Evolutionary conservation across 345 rosid species (phyloP).

Genomic region (Corchorus olitorius): DNA sequence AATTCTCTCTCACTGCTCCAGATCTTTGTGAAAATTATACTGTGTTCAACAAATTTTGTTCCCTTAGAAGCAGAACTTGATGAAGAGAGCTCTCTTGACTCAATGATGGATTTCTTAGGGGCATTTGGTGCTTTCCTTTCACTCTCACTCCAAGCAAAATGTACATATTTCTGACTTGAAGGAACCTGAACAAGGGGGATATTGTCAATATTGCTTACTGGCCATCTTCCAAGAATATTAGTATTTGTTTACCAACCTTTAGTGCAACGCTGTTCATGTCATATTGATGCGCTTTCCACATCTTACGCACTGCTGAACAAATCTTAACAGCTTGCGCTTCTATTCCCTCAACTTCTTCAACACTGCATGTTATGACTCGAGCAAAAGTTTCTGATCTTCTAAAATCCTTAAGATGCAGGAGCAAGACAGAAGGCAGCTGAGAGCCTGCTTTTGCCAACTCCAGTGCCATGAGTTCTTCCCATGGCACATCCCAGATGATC

Average conservation of each 20-base stretch:
- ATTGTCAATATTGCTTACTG: slow-evolving; percentile 18
- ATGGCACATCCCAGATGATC: slow-evolving; percentile 96
- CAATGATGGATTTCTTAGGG: slow-evolving; percentile 50
- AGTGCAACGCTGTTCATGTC: slow-evolving; percentile 54
- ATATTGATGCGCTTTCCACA: slow-evolving; percentile 85
- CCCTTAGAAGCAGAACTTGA: slow-evolving; percentile 52
- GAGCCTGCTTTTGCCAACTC: slow-evolving; percentile 92
- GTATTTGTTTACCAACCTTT: slow-evolving; percentile 56
- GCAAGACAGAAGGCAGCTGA: slow-evolving; percentile 77
- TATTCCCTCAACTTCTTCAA: slow-evolving; percentile 56
- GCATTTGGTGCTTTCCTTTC: slow-evolving; percentile 48
- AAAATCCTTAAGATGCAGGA: slow-evolving; percentile 84
- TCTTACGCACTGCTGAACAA: slow-evolving; percentile 73
- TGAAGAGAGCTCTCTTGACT: slow-evolving; percentile 66
- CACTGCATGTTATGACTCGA: slow-evolving; percentile 76
- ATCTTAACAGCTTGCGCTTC: slow-evolving; percentile 86
- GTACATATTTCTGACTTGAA: slow-evolving; percentile 81
- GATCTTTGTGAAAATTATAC: slow-evolving; percentile 71
- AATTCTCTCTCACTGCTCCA: slow-evolving; percentile 88
- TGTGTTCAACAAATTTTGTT: slow-evolving; percentile 68
- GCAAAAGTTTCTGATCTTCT: slow-evolving; percentile 87
- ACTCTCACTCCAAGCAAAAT: slow-evolving; percentile 74
- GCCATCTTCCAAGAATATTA: background rate
- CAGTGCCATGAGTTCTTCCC: slow-evolving; percentile 94
- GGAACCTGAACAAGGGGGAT: slow-evolving; percentile 64